These are phyloP conservation scores for Tulasnella sp. DNA, from an alignment of 768 basidiomycete genomes.

Conservation along the genomic window DNA sequence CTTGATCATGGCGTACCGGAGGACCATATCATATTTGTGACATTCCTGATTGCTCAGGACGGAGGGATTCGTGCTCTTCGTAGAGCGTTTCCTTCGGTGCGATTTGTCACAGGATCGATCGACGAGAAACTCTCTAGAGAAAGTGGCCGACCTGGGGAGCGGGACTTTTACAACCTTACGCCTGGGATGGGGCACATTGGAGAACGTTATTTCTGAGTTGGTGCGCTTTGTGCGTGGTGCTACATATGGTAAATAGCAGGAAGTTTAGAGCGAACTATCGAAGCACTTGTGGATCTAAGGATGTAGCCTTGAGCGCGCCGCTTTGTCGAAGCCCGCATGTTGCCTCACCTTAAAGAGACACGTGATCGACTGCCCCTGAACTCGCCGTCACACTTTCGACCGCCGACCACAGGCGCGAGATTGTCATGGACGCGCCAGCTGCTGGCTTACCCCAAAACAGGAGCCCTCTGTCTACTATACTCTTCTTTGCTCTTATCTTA, in stretches of 20 bases:
- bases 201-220: constrained; percentile 10
- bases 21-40: constrained; percentile 80
- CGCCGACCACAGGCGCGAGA: not conserved
- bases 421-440: not conserved
- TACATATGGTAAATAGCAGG: not conserved
- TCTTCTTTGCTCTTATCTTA: constrained; percentile 65
- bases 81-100: constrained; percentile 76
- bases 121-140: constrained; percentile 74
- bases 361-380: not conserved
- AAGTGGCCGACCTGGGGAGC: constrained; percentile 48
- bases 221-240: not conserved
- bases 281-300: not conserved
- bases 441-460: not conserved
- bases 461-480: constrained; percentile 44
- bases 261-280: not conserved
- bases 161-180: constrained; percentile 60
- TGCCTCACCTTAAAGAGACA: not conserved
- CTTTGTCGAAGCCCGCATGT: too few species aligned
- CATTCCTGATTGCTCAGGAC: constrained; percentile 76
- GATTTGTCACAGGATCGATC: constrained; percentile 75
- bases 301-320: not conserved
- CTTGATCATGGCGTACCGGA: constrained; percentile 86
- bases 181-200: constrained; percentile 89
- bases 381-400: not conserved
- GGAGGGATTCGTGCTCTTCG: constrained; percentile 74